Percentiles rank a stretch among this genome's conserved stretches.
These are phyloP conservation scores for Rhynchospora breviuscula DNA, from an alignment of 176 grass and related monocot genomes.

Conservation along the genomic window DNA sequence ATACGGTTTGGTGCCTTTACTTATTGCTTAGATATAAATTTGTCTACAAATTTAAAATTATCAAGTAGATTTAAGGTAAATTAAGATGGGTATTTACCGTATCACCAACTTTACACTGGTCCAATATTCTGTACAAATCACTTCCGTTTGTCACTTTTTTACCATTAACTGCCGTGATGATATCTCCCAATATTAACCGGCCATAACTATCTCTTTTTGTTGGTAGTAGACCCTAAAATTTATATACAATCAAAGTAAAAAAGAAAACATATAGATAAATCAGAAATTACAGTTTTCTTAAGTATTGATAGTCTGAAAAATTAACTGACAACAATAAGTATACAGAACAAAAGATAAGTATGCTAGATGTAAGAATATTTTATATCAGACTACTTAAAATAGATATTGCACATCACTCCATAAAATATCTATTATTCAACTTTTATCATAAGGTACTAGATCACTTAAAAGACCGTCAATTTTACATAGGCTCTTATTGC, in stretches of 20 bases:
- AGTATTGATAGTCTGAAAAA: not conserved
- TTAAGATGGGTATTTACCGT: slow-evolving; percentile 40
- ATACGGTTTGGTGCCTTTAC: not conserved
- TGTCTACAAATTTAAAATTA: not conserved
- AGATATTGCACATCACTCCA: not conserved
- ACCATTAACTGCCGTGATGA: slow-evolving; percentile 92
- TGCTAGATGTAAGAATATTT: not conserved
- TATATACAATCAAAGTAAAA: slow-evolving; percentile 17
- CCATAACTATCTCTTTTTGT: slow-evolving; percentile 91
- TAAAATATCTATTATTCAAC: not conserved
- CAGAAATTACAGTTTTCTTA: slow-evolving; percentile 15
- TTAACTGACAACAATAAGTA: not conserved
- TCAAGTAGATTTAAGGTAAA: not conserved
- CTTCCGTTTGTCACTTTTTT: slow-evolving; percentile 82
- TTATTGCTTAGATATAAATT: not conserved
- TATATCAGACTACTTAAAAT: not conserved
- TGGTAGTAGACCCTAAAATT: slow-evolving; percentile 58
- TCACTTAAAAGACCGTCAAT: not conserved
- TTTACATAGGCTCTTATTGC: not conserved
- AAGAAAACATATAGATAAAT: not conserved
- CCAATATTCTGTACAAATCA: slow-evolving; percentile 88
- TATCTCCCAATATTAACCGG: slow-evolving; percentile 80
- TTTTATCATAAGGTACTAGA: not conserved
- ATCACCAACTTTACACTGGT: slow-evolving; percentile 98
- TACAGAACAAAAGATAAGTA: not conserved